Conservation (phyloP, 2,329 filamentous ascomycete genomes). For the Aspergillus phoenicis region DNA sequence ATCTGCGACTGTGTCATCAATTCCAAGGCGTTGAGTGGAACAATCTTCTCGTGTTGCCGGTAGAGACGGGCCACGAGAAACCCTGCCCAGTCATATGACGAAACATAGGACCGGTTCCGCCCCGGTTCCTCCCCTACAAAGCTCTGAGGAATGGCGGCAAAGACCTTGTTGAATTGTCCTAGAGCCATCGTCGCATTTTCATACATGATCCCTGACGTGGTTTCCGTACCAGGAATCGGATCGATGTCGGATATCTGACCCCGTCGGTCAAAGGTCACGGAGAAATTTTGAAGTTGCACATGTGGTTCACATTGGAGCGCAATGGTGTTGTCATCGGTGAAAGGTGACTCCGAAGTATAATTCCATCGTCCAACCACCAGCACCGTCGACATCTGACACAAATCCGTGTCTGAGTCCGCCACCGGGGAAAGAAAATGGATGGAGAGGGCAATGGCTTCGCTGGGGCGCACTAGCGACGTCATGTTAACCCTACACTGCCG, state of each 20-base stretch:
- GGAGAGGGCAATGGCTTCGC: constrained; percentile 32
- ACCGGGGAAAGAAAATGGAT: constrained; percentile 38
- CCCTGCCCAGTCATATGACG: constrained; percentile 40
- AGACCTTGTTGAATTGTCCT: constrained; percentile 41
- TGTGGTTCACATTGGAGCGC: constrained; percentile 37
- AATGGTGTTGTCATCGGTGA: constrained; percentile 33
- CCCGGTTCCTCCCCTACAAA: constrained; percentile 31
- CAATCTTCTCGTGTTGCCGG: constrained; percentile 29
- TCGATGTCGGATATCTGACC: constrained; percentile 30
- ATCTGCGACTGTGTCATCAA: constrained; percentile 30
- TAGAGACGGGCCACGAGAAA: constrained; percentile 39
- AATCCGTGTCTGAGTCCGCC: constrained; percentile 23
- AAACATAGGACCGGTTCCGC: constrained; percentile 29
- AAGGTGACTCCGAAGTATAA: constrained; percentile 27
- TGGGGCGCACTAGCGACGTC: constrained; percentile 24
- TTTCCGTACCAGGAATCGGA: constrained; percentile 21
- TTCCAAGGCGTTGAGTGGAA: constrained; percentile 24
- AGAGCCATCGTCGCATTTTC: constrained; percentile 38
- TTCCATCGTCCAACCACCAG: constrained; percentile 38
- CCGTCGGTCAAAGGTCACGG: constrained; percentile 31
- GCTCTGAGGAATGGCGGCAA: constrained; percentile 38
- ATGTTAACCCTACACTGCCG: constrained; percentile 32
- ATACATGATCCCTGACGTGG: constrained; percentile 32
- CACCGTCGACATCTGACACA: constrained; percentile 37
- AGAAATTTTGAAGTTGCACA: constrained; percentile 27